phyloP scores from a whole-genome alignment of 2,329 filamentous ascomycete species.

The Alternaria ethzedia region DNA sequence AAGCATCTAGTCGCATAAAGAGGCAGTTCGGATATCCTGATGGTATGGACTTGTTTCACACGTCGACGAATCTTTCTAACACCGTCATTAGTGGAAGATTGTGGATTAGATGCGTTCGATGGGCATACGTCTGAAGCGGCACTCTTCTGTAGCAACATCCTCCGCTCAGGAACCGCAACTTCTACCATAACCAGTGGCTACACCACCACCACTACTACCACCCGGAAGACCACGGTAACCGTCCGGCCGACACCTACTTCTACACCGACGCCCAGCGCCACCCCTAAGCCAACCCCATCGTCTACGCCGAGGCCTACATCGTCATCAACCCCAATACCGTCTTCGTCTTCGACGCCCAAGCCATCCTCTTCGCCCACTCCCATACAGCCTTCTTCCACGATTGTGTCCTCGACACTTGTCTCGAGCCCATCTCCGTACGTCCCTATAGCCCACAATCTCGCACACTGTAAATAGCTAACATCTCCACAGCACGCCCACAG shows the following conservation, averaged over 20 bases:
- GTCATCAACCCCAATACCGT: background rate
- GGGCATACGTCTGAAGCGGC: constrained; percentile 40
- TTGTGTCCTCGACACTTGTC: constrained; percentile 18
- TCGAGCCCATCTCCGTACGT: constrained; percentile 34
- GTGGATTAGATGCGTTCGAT: constrained; percentile 39
- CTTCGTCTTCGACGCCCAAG: constrained; percentile 8
- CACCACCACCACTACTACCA: constrained; percentile 29
- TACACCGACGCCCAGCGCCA: constrained; percentile 11
- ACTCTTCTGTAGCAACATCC: constrained; percentile 38
- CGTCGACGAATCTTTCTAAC: background rate
- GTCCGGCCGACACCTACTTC: constrained; percentile 23
- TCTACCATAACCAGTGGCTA: constrained; percentile 26
- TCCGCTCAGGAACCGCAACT: constrained; percentile 36
- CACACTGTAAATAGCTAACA: constrained; percentile 1
- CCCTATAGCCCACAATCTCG: background rate
- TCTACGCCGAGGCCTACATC: constrained; percentile 21
- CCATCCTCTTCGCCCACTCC: constrained; percentile 18
- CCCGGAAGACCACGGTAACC: constrained; percentile 30
- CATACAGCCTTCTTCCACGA: constrained; percentile 17
- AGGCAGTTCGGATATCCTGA: constrained; percentile 32
- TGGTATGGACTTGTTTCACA: constrained; percentile 20
- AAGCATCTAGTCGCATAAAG: constrained; percentile 27
- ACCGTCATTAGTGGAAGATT: constrained; percentile 23
- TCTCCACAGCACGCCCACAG: constrained; percentile 22
- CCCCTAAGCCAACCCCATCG: constrained; percentile 17